Evolutionary conservation across 192 early-diverging fungal genomes (phyloP), one percentile per base, ranked within the genome.

Genomic region (Coemansia sp.): DNA sequence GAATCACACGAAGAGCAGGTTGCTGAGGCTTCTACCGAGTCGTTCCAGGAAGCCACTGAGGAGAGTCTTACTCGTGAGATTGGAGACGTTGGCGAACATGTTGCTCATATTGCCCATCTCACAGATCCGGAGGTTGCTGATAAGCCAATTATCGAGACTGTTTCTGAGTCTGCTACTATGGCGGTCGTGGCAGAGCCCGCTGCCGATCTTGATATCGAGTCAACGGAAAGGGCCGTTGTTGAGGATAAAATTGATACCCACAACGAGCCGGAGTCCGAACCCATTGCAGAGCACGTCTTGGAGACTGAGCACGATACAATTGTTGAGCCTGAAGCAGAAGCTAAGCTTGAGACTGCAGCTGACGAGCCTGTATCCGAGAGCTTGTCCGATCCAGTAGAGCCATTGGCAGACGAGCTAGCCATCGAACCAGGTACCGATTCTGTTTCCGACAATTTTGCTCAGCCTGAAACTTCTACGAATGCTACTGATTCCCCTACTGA

Each of bases 121-220:
- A 7, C 27, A 7, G 27, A 30, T 30, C 7, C 27, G 7, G 27
- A 30, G 27, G 27, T 30, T 30, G 27, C 27, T 30, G 27, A 12
- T n/a, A 48, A 57, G 17, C 14, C 44, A 40, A 19, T 47, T 42
- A 48, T 45, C 13, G 27, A 18, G 39, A 15, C 54, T 27, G 30
- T n/a, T 40, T 23, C n/a, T n/a, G n/a, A n/a, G n/a, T n/a, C n/a
- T n/a, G n/a, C n/a, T n/a, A n/a, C n/a, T n/a, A n/a, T n/a, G n/a
- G n/a, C n/a, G 14, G 24, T 33, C 15, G 50, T 52, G 18, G 45
- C 19, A 9, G 18, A 47, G 14, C 18, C 9, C 14, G 45, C 18
- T 2, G 2, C 11, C 9, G 45, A 47, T 11, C 45, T 18, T 17
- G 9, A 9, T 18, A 19, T 23, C 4, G 47, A 49, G 24, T 6